phyloP scores from a whole-genome alignment of 2,329 filamentous ascomycete genomes.

The Huntiella omanensis region DNA sequence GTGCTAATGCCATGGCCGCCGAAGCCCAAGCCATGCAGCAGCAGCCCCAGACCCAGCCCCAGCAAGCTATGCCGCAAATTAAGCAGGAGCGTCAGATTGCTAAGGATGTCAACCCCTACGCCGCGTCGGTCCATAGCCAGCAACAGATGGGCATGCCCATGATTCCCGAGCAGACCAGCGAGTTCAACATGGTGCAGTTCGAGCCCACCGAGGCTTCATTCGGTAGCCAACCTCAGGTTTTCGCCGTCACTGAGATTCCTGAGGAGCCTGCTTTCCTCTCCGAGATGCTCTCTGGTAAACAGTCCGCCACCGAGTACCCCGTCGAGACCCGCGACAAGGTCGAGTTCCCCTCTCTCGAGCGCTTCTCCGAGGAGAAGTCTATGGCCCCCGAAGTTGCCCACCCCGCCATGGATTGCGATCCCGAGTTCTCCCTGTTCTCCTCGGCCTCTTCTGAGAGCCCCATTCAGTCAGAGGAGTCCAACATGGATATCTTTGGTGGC shows the following conservation, averaged over 20 bases:
- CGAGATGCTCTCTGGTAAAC: conserved; percentile 53
- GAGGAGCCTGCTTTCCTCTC: conserved; percentile 43
- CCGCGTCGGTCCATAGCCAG: conserved; percentile 32
- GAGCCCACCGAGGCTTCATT: conserved; percentile 26
- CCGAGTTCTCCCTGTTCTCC: conserved; percentile 41
- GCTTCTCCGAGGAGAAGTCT: conserved; percentile 21
- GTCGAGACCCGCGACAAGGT: conserved; percentile 35
- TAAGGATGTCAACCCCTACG: conserved; percentile 49
- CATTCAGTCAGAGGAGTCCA: conserved; percentile 19
- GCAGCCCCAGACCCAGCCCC: conserved; percentile 16
- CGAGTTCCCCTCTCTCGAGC: conserved; percentile 34
- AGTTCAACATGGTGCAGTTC: conserved; percentile 53
- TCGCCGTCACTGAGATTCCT: conserved; percentile 52
- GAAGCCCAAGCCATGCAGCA: conserved; percentile 20
- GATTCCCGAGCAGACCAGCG: conserved; percentile 61
- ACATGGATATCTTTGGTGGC: conserved; percentile 32
- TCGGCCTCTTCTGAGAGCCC: conserved; percentile 20
- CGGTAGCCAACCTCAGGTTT: conserved; percentile 52
- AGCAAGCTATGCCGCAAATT: conserved; percentile 15
- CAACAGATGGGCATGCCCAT: conserved; percentile 49
- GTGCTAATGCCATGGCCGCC: conserved; percentile 21
- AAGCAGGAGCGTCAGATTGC: conserved; percentile 30
- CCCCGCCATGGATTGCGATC: conserved; percentile 29
- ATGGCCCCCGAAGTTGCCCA: conserved; percentile 17
- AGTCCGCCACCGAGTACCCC: conserved; percentile 31